Evolutionary conservation across 1,139 yeast genomes (phyloP).

Genomic region (Barnettozyma hawaiiensis): DNA sequence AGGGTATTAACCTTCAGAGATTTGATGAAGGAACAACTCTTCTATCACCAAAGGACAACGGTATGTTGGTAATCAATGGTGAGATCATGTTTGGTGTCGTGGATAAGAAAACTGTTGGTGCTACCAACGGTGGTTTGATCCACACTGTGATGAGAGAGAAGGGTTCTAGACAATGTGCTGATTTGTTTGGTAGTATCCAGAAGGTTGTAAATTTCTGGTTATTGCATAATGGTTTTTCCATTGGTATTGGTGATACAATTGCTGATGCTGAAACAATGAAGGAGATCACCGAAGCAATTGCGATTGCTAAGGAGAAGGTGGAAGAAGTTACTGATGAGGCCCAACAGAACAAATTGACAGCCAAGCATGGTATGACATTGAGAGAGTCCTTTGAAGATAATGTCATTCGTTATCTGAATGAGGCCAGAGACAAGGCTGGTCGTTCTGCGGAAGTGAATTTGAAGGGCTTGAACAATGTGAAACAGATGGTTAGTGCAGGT

Average conservation of each 20-base stretch:
- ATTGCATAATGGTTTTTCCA: conserved; percentile 92
- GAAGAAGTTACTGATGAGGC: conserved; percentile 91
- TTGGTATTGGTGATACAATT: conserved; percentile 99
- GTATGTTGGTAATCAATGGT: conserved; percentile 25
- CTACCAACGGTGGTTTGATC: conserved; percentile 95
- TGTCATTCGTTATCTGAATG: conserved; percentile 90
- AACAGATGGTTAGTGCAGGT: conserved; percentile 99
- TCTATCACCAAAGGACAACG: conserved; percentile 65
- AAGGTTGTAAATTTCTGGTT: conserved; percentile 96
- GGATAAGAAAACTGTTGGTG: conserved; percentile 96
- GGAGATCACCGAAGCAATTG: conserved; percentile 85
- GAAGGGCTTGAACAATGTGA: conserved; percentile 91
- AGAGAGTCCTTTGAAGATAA: conserved; percentile 98
- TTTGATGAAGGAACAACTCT: conserved; percentile 87
- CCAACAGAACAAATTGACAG: conserved; percentile 78
- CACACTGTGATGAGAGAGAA: conserved; percentile 97
- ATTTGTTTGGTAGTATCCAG: conserved; percentile 86
- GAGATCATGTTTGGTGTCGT: conserved; percentile 93
- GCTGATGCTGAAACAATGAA: conserved; percentile 97
- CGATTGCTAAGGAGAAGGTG: conserved; percentile 87
- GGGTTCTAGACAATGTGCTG: conserved; percentile 88
- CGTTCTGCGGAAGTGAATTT: conserved; percentile 95
- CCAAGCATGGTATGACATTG: conserved; percentile 99
- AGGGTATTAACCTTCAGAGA: conserved; percentile 90
- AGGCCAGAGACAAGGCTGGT: conserved; percentile 99